Base-by-base conservation (phyloP, 2,329 filamentous ascomycete genomes). In the Diaporthe citrichinensis region DNA sequence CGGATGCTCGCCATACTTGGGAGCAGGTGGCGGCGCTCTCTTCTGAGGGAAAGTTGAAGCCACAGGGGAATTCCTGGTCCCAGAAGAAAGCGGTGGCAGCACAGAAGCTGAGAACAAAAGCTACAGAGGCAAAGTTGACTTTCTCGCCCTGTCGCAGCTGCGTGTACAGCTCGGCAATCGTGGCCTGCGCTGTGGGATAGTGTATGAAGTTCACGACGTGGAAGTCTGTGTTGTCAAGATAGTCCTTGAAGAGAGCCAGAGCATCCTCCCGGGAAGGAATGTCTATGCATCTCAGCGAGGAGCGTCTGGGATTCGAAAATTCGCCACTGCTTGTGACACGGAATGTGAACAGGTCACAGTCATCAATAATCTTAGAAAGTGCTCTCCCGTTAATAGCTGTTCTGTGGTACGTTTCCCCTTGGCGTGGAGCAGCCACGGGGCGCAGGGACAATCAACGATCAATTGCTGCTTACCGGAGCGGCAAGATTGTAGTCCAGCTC, bases 1-100 rank as follows among this genome's bases (percentile, higher is more conserved):
- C 80, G 0, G 82, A 79, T 36, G 83, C 81, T 41, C 82, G 76
- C 85, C 85, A 87, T 36, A 75, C 41, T 15, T 41, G 65, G 9
- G 76, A 73, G 68, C 65, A 71, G 17, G 49, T 67, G 7, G 74
- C 73, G 25, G 80, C 80, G 7, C 75, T 65, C 17, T 80, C 76
- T 4, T 74, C 74, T 0, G 79, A 78, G 28, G 53, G 36, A 58
- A 81, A 81, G 15, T 74, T 55, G 31, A 44, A 65, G 5, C 25
- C 23, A 4, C 58, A 25, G 7, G 73, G 49, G 23, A 28, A 49
- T 28, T 71, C 62, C 3, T 62, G 34, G 57, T 77, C 76, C 76
- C 77, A 83, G 69, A 82, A 82, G 61, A 81, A 82, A 28, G 81
- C 81, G 17, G 78, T 79, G 4, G 79, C 79, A n/a, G 81, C 79